phyloP scores from a whole-genome alignment of 441 rosid genomes.

The Hura crepitans region DNA sequence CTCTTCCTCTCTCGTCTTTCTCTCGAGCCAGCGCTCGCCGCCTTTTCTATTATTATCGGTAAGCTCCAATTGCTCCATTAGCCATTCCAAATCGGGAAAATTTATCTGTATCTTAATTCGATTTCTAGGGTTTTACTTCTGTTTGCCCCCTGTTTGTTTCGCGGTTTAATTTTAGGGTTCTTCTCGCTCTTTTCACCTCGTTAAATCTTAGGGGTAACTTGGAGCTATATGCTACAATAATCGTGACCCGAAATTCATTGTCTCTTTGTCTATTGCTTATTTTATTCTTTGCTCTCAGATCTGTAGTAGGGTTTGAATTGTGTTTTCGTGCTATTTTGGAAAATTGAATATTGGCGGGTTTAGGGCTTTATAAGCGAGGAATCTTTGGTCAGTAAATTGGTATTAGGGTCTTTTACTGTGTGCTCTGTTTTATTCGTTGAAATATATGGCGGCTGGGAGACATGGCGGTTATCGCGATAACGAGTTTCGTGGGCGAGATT shows the following conservation, averaged over 20 bases:
- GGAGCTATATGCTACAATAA: no score
- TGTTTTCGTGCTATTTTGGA: neutral
- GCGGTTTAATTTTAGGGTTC: conserved; percentile 1
- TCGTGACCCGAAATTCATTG: neutral
- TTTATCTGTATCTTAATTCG: neutral
- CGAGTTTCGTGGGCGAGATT: conserved; percentile 58
- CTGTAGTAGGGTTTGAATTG: conserved; percentile 9
- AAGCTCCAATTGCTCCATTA: conserved; percentile 11
- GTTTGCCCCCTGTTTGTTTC: neutral
- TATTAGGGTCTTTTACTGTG: conserved; percentile 26
- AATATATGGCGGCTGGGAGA: conserved; percentile 81
- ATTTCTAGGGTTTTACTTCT: conserved; percentile 24
- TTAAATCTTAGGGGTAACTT: neutral
- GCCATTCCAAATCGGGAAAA: neutral
- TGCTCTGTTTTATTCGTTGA: conserved; percentile 17
- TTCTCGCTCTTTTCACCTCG: neutral
- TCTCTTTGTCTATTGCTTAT: conserved; percentile 13
- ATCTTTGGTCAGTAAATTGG: conserved; percentile 20
- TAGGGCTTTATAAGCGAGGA: conserved; percentile 25
- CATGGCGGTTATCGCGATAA: conserved; percentile 64
- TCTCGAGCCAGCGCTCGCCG: conserved; percentile 30
- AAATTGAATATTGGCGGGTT: conserved; percentile 11
- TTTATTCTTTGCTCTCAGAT: conserved; percentile 16
- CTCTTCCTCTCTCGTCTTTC: conserved; percentile 10
- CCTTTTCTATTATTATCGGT: conserved; percentile 24